These are phyloP conservation scores for Epichloe sp. DNA, from an alignment of 2,329 filamentous ascomycete genomes.

Conservation along the genomic window DNA sequence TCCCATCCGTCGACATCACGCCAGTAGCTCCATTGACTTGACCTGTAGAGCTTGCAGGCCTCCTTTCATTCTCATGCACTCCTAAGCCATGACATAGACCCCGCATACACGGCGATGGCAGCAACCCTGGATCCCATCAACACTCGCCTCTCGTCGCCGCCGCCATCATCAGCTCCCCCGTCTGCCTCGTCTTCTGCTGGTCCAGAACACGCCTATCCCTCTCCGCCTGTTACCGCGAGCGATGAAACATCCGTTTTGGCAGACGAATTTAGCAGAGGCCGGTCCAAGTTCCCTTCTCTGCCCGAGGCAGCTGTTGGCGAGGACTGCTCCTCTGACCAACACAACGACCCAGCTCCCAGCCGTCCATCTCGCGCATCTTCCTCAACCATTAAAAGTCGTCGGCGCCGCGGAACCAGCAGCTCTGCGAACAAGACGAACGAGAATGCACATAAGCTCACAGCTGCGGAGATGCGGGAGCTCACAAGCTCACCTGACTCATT, in stretches of 20 bases:
- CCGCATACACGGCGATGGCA: constrained; percentile 10
- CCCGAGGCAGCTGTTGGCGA: not conserved
- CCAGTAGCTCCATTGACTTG: not conserved
- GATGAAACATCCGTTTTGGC: constrained; percentile 20
- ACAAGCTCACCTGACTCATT: constrained; percentile 44
- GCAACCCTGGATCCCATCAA: constrained; percentile 12
- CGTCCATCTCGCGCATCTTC: not conserved
- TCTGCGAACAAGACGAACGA: constrained; percentile 23
- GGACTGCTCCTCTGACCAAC: not conserved
- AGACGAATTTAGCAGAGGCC: constrained; percentile 11
- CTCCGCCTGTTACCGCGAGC: constrained; percentile 12
- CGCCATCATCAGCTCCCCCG: constrained; percentile 4
- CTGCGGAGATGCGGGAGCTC: constrained; percentile 45
- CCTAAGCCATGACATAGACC: constrained; percentile 1
- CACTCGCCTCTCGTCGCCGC: constrained; percentile 7
- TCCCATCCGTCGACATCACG: not conserved
- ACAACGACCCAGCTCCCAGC: not conserved
- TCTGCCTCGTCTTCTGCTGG: constrained; percentile 1
- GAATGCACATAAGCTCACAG: constrained; percentile 40
- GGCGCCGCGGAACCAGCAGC: constrained; percentile 16
- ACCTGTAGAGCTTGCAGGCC: not conserved
- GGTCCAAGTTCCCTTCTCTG: constrained; percentile 1
- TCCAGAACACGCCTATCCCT: not conserved
- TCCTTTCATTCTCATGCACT: not conserved
- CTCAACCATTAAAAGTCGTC: constrained; percentile 4